phyloP scores from a whole-genome alignment of 179 eudicot genomes.

The Nepenthes alata region DNA sequence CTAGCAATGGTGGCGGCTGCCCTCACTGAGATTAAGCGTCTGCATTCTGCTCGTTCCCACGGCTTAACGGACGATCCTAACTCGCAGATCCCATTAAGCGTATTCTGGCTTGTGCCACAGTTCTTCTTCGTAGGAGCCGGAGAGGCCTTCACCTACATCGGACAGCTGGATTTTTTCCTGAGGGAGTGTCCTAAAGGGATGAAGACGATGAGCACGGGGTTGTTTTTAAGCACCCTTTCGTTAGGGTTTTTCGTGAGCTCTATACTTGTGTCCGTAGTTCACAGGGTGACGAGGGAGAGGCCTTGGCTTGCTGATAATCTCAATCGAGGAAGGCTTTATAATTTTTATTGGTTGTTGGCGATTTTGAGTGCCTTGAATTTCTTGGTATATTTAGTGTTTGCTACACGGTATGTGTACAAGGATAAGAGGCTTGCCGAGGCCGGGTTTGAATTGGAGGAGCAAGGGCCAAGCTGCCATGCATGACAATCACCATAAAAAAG shows the following conservation, averaged over 20 bases:
- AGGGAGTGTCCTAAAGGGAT: conserved; percentile 68
- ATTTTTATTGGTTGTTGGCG: conserved; percentile 58
- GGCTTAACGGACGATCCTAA: conserved; percentile 29
- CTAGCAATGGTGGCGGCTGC: conserved; percentile 65
- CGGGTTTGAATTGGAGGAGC: conserved; percentile 11
- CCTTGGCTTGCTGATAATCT: conserved; percentile 63
- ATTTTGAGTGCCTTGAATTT: conserved; percentile 44
- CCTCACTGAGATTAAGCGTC: conserved; percentile 43
- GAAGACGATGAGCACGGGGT: conserved; percentile 59
- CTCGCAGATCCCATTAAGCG: conserved; percentile 43
- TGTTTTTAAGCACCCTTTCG: conserved; percentile 50
- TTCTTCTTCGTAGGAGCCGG: conserved; percentile 65
- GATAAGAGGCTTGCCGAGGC: conserved; percentile 19
- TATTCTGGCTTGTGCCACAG: conserved; percentile 61
- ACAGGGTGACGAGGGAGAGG: conserved; percentile 31
- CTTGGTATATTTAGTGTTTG: conserved; percentile 42
- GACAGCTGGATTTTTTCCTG: conserved; percentile 65
- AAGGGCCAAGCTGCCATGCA: conserved; percentile 11
- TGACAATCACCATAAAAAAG: not conserved
- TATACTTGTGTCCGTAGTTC: conserved; percentile 45
- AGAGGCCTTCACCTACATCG: conserved; percentile 63
- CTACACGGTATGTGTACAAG: conserved; percentile 63
- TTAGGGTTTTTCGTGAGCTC: conserved; percentile 62
- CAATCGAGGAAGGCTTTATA: conserved; percentile 50
- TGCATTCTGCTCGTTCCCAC: conserved; percentile 18